Evolutionary conservation across 1,139 yeast species (phyloP).

Genomic region (Sugiyamaella japonica): DNA sequence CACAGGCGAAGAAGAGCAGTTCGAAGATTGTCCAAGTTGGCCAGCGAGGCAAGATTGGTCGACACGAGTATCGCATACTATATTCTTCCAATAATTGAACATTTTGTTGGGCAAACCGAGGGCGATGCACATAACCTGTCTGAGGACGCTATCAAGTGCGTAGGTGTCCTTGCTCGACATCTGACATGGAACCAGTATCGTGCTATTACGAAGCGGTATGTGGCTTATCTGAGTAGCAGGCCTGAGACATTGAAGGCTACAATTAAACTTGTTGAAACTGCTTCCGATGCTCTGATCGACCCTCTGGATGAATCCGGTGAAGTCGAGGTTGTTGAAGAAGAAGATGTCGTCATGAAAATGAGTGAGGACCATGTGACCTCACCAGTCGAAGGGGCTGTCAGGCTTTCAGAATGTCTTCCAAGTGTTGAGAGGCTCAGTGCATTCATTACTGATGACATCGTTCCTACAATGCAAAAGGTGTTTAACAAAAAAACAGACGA

Average conservation of each 20-base stretch:
- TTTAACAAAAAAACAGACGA: conserved; percentile 44
- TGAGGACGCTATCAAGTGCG: conserved; percentile 66
- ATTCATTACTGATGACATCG: conserved; percentile 42
- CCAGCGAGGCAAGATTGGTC: conserved; percentile 43
- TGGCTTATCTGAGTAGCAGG: conserved; percentile 54
- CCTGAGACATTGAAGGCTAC: conserved; percentile 57
- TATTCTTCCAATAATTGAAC: conserved; percentile 81
- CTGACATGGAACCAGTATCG: conserved; percentile 80
- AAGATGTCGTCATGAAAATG: conserved; percentile 1
- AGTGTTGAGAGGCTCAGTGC: conserved; percentile 48
- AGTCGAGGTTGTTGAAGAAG: conserved; percentile 21
- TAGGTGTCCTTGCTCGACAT: conserved; percentile 58
- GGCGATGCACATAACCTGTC: conserved; percentile 71
- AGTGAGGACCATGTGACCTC: background rate
- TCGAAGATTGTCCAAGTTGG: conserved; percentile 53
- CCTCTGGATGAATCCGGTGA: conserved; percentile 4
- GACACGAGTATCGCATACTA: conserved; percentile 73
- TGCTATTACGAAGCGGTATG: conserved; percentile 71
- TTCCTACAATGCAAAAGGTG: conserved; percentile 61
- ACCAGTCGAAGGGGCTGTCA: conserved; percentile 25
- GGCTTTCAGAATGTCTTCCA: conserved; percentile 38
- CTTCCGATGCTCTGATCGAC: conserved; percentile 53
- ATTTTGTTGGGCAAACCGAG: conserved; percentile 53
- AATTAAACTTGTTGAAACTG: conserved; percentile 62
- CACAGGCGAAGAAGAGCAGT: conserved; percentile 86